These are phyloP conservation scores for Populus tomentosa DNA, from an alignment of 441 rosid species.

Conservation along the genomic window DNA sequence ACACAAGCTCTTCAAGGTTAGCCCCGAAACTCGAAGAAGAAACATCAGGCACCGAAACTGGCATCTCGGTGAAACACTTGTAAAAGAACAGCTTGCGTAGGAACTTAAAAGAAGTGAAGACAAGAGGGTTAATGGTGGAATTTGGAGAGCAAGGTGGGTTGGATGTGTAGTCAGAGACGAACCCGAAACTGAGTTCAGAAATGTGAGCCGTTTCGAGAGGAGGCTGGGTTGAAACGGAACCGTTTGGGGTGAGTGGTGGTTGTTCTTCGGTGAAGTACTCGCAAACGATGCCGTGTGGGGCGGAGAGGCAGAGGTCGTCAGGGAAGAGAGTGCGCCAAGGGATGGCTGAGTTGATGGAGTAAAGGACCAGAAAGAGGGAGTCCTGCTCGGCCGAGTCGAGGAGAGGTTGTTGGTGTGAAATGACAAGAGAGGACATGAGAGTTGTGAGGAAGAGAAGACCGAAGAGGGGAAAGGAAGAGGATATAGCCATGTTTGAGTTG, in stretches of 20 bases:
- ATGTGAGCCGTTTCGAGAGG: slow-evolving; percentile 34
- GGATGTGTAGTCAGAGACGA: slow-evolving; percentile 53
- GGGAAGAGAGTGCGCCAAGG: slow-evolving; percentile 57
- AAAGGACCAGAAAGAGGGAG: slow-evolving; percentile 41
- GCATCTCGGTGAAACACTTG: slow-evolving; percentile 46
- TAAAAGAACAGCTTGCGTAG: slow-evolving; percentile 66
- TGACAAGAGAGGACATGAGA: neutral
- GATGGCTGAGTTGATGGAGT: slow-evolving; percentile 45
- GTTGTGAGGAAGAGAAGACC: slow-evolving; percentile 12
- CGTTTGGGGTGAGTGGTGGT: slow-evolving; percentile 11
- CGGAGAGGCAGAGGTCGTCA: slow-evolving; percentile 55
- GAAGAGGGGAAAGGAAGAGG: neutral
- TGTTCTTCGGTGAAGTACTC: slow-evolving; percentile 28
- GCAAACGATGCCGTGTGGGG: slow-evolving; percentile 68
- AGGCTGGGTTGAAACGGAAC: neutral
- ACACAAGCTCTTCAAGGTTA: slow-evolving; percentile 53
- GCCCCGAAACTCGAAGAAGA: slow-evolving; percentile 32
- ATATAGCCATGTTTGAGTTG: neutral
- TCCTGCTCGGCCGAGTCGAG: slow-evolving; percentile 54
- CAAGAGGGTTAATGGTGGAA: slow-evolving; percentile 46
- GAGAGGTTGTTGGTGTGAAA: slow-evolving; percentile 24
- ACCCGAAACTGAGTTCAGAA: slow-evolving; percentile 56
- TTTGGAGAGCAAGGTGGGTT: slow-evolving; percentile 59
- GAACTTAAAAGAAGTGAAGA: slow-evolving; percentile 47
- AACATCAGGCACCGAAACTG: slow-evolving; percentile 26